Evolutionary conservation across 2,329 filamentous ascomycete species (phyloP), one percentile per base, ranked within the genome.

Genomic region (Amphichorda felina): DNA sequence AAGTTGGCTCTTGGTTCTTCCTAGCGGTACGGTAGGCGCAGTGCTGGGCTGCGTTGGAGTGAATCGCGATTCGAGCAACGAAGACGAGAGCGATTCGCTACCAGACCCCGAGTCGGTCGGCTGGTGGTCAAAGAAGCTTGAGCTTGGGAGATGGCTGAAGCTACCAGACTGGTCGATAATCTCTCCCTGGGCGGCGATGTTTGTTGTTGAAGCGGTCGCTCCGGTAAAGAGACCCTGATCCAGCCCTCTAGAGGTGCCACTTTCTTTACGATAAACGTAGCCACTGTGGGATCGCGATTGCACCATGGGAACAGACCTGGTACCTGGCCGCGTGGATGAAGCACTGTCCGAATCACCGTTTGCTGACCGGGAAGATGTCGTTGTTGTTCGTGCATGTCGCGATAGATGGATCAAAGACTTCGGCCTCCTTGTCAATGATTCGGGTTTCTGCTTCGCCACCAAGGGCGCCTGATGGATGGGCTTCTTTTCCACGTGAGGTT

Each of bases 1-100:
- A 19, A 79, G 56, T 47, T 78, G 72, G 44, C 72, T 77, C 50
- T 68, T 74, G n/a, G 72, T 70, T 38, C 71, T 60, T n/a, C 61
- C 70, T 33, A 77, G 55, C 4, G 66, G 68, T 7, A 71, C 57
- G 11, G 53, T 53, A 18, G 64, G 54, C 11, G 59, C 55, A 9
- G 58, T 51, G 30, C 58, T 67, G 4, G 67, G 68, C 37, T 61
- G 62, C 1, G 69, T 73, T 17, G 70, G 70, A 4, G 59, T 61
- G 38, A 72, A 63, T 16, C 56, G 48, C 8, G 59, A 56, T 18
- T 58, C 56, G 7, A 53, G 46, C 14, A 56, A 42, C 10, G 51
- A 55, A 3, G 47, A 42, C 7, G 43, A 39, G 8, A 41, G 43
- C 15, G 46, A 41, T 18, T 40, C 40, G 24, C 40, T 43, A 15